phyloP scores from a whole-genome alignment of 2,329 filamentous ascomycete genomes.

The Botrytis fabae region DNA sequence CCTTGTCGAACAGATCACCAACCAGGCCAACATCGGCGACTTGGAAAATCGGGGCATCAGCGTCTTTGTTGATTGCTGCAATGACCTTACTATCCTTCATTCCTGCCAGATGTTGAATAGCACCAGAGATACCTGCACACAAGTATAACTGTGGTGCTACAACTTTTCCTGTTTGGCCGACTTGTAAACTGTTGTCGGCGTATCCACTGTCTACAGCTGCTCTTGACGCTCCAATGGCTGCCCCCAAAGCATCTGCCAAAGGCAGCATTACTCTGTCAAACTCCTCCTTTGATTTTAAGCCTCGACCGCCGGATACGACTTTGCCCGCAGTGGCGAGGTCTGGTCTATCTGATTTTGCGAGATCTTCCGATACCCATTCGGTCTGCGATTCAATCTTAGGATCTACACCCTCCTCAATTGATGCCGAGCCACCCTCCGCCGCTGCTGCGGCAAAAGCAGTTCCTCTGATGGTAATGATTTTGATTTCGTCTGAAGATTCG shows the following conservation, averaged over 20 bases:
- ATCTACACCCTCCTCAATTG: slow-evolving; percentile 79
- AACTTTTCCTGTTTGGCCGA: slow-evolving; percentile 98
- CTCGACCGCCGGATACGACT: slow-evolving; percentile 91
- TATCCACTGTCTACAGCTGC: slow-evolving; percentile 97
- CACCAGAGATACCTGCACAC: slow-evolving; percentile 92
- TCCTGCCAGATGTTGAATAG: slow-evolving; percentile 95
- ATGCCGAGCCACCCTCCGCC: slow-evolving; percentile 69
- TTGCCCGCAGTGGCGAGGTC: slow-evolving; percentile 86
- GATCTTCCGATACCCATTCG: slow-evolving; percentile 92
- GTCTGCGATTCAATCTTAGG: slow-evolving; percentile 71
- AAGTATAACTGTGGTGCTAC: slow-evolving; percentile 95
- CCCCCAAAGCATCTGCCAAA: slow-evolving; percentile 86
- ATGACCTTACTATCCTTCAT: slow-evolving; percentile 99
- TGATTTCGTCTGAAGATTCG: slow-evolving; percentile 81
- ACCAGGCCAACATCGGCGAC: slow-evolving; percentile 94
- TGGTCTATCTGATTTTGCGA: slow-evolving; percentile 89
- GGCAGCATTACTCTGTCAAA: slow-evolving; percentile 93
- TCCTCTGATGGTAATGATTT: slow-evolving; percentile 88
- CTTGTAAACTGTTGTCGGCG: slow-evolving; percentile 96
- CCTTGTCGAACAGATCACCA: slow-evolving; percentile 92
- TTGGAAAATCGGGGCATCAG: slow-evolving; percentile 97
- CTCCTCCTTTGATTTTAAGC: slow-evolving; percentile 96
- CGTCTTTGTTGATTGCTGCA: slow-evolving; percentile 97
- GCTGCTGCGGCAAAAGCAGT: slow-evolving; percentile 83
- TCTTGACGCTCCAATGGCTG: slow-evolving; percentile 92